Base-by-base conservation (phyloP, 257 asterid species). In the Solanum phureja region DNA sequence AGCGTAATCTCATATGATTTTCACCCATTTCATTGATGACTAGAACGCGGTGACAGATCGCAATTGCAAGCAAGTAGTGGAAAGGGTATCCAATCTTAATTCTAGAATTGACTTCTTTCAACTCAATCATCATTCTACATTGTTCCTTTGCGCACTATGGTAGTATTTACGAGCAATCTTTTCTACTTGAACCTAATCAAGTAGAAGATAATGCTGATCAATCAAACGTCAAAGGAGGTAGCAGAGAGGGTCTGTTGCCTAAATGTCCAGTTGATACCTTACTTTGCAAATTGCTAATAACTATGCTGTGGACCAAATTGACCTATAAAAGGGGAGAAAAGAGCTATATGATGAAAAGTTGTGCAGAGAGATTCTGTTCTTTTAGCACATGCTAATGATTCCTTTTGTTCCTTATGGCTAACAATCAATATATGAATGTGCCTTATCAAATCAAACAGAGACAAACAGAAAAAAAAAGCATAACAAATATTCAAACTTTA, bases 381-480 rank as follows among this genome's bases (percentile, higher is more conserved):
- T 24, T 52, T 44, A 69, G 49, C 87, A 79, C 87, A 34, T 85
- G 79, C 60, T 49, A 29, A 52, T 62, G 88, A 88, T 88, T 86
- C 88, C 86, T 88, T 86, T 38, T 73, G 88, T 68, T 90, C 87
- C 73, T 76, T 83, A 49, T 24, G 85, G 87, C 88, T 74, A 84
- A 42, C 34, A 0, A 64, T 88, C 66, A 14, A 34, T 72, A 33
- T 73, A 44, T 42, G n/a, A 44, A 14, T 79, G 84, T 42, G 84
- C 62, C 73, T 37, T 5, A 34, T 86, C 83, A 68, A 88, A 88
- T 86, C 83, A 19, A 11, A 11, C n/a, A 62, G 40, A 46, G 68
- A 29, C 40, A 1, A 49, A 52, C 23, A 60, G 11, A 35, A 35
- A 21, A 34, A 31, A 35, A 38, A 75, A 9, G 10, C 21, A n/a